These are phyloP conservation scores for Kodamaea plutei DNA, from an alignment of 1,139 yeast species.

Conservation along the genomic window DNA sequence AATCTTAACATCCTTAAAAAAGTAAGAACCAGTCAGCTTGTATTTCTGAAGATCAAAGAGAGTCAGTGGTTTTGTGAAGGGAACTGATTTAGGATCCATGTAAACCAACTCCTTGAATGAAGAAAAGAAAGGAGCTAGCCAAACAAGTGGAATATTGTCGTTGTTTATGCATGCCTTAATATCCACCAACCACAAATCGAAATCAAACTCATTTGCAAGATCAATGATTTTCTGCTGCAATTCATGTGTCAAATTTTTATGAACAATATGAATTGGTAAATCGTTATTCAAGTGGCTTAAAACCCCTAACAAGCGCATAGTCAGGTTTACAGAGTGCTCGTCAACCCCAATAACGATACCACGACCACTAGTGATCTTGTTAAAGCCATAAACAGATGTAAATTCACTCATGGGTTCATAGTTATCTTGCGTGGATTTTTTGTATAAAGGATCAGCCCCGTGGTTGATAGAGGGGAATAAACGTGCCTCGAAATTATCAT, in stretches of 20 bases:
- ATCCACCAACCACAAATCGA: no score
- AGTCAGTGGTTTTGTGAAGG: slow-evolving; percentile 14
- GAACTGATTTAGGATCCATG: slow-evolving; percentile 19
- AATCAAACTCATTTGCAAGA: no score
- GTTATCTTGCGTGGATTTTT: no score
- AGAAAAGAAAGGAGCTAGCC: slow-evolving; percentile 20
- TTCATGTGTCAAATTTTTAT: neutral
- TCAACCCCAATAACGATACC: slow-evolving; percentile 42
- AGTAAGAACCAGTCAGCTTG: slow-evolving; percentile 15
- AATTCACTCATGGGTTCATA: no score
- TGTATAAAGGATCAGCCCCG: no score
- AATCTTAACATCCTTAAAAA: slow-evolving; percentile 16
- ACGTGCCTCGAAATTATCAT: no score
- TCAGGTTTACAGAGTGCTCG: slow-evolving; percentile 22
- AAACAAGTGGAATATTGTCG: slow-evolving; percentile 20
- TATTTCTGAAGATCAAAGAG: slow-evolving; percentile 15
- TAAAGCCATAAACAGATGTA: no score
- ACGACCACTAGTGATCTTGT: no score
- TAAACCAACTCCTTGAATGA: slow-evolving; percentile 20
- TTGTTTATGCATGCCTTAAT: no score
- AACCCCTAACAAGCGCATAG: slow-evolving; percentile 25
- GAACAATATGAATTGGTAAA: slow-evolving; percentile 35
- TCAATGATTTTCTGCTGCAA: no score
- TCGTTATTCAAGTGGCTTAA: slow-evolving; percentile 28
- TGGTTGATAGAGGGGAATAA: no score